Evolutionary conservation across 371 early-diverging fungal species (phyloP).

Genomic region (Syncephalastrum sp.): DNA sequence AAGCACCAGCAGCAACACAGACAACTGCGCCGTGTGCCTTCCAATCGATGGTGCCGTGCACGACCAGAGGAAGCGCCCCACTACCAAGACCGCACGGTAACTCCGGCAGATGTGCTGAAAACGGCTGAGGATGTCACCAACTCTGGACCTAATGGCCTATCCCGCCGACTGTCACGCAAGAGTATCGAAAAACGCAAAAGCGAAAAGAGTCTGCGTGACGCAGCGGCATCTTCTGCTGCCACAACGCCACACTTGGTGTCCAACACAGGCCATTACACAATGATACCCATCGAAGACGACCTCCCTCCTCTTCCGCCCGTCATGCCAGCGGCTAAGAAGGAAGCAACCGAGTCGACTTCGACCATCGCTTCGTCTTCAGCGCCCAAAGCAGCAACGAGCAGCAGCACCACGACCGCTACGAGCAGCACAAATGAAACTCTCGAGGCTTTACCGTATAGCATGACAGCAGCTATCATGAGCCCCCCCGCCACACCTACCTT

Average conservation of each 20-base stretch:
- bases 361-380: too few relatives aligned
- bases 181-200: slow-evolving; percentile 29
- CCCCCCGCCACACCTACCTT: slow-evolving; percentile 3
- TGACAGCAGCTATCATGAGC: slow-evolving; percentile 14
- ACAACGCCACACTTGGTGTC: slow-evolving; percentile 10
- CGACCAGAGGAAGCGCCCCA: slow-evolving; percentile 15
- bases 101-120: too few relatives aligned
- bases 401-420: not conserved
- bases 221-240: slow-evolving; percentile 8
- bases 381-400: too few relatives aligned
- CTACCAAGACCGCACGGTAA: too few relatives aligned
- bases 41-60: slow-evolving; percentile 38
- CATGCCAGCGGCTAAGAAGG: not conserved
- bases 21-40: slow-evolving; percentile 31
- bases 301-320: slow-evolving; percentile 22
- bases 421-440: slow-evolving; percentile 16
- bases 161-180: slow-evolving; percentile 22
- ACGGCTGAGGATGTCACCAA: too few relatives aligned
- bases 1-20: slow-evolving; percentile 19
- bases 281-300: slow-evolving; percentile 7
- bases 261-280: not conserved
- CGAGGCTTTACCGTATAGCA: slow-evolving; percentile 41
- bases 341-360: too few relatives aligned
- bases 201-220: slow-evolving; percentile 20
- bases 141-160: slow-evolving; percentile 12